Evolutionary conservation across 306 rosid species (phyloP), one percentile per base, ranked within the genome.

Genomic region (Bauhinia variegata): DNA sequence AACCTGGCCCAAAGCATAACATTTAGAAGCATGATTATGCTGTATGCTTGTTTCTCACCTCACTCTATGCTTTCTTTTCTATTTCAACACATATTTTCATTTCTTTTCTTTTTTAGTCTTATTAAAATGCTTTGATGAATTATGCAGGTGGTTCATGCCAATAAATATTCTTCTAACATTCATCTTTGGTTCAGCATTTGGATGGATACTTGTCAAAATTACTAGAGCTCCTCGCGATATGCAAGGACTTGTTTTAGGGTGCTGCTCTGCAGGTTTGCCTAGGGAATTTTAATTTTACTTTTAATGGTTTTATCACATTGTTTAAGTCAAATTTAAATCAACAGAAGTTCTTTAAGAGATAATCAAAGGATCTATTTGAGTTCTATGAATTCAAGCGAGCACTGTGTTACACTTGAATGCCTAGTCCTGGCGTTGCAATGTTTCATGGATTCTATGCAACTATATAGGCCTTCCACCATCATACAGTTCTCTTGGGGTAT

Each of bases 191-290:
- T 18, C 65, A 10, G 65, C 51, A n/a, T 47, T 60, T 19, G 65
- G 50, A 39, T 60, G 65, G 65, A 16, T 41, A 60, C 65, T 60
- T 15, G 13, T 60, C 3, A 60, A 60, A 41, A 60, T 60, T 14
- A 39, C 65, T 1, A 60, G 50, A 19, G 48, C 51, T 41, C 65
- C 65, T 18, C 32, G 11, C 13, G 50, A 60, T 60, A 47, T 60
- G 3, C 49, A 6, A 7, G 30, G 65, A 33, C 65, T 60, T 18
- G 30, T 60, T n/a, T 38, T 60, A 18, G 65, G 65, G 2, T 60
- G 50, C 28, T 60, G 65, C 37, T 33, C 65, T 12, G 65, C 43
- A 60, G 17, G 41, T 36, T 36, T 8, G 5, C 41, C 5, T 36
- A 36, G 8, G 9, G 41, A 8, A 2, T 36, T 36, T 8, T 5